Base-by-base conservation (phyloP, 352 stramenopile genomes). In the Blastocystis sp. region DNA sequence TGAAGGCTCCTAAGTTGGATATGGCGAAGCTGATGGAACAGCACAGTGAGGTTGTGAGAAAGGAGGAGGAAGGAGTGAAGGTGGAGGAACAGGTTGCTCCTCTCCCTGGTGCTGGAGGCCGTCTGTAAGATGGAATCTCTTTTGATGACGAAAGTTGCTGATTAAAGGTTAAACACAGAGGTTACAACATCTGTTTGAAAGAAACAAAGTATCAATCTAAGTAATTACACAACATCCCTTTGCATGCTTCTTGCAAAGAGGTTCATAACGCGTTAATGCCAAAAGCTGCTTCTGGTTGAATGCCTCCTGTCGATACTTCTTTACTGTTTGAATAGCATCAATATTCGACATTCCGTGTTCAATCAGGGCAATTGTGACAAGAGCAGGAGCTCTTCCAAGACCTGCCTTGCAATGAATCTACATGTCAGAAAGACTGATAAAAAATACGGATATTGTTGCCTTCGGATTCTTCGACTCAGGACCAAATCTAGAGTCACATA, bases 371-470 rank as follows among this genome's bases (percentile, higher is more conserved):
- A 87, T 87, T 21, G 77, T 87, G 4, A 87, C 77, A 27, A 87
- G 29, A 1, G 77, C 74, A 29, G 77, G 77, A 29, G 77, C 77
- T n/a, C 77, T 24, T 5, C 77, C 77, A 37, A 87, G 65, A 87
- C 77, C 77, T 21, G 77, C 77, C 57, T 87, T 87, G 65, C 77
- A 87, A 54, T 87, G 77, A 87, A 87, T 78, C 77, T 87, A 77
- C 0, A 42, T 1, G 7, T 78, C 29, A 67, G 12, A 43, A 58
- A 46, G 14, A 1, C 14, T 46, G 9, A 51, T 51, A 3, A 3
- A 29, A 11, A 0, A 2, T 43, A 87, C 77, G 7, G 77, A 74
- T 39, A 87, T 87, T n/a, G 77, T 78, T 16, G 59, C 77, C 51
- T 87, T 87, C 46, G 59, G 77, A 51, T 87, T 87, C 42, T 7